Evolutionary conservation across 257 asterid genomes (phyloP).

Genomic region (Fraxinus quadrangulata): DNA sequence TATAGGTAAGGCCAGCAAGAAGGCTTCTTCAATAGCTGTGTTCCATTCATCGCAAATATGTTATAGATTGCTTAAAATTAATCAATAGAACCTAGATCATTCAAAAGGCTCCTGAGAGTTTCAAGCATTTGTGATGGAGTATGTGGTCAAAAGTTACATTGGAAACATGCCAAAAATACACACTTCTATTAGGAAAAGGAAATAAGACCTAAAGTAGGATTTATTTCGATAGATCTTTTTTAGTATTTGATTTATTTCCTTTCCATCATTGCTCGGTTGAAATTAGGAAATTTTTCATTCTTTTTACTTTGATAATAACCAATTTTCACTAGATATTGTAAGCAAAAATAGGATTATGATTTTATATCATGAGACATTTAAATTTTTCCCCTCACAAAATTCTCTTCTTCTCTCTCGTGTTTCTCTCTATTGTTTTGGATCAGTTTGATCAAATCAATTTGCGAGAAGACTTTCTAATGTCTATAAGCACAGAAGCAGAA

Average conservation of each 20-base stretch:
- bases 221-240: not conserved
- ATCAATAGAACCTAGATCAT: not conserved
- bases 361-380: not conserved
- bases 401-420: not conserved
- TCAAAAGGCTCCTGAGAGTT: conserved; percentile 1
- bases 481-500: not conserved
- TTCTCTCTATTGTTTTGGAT: not conserved
- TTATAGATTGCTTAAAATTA: not conserved
- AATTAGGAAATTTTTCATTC: not conserved
- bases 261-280: not conserved
- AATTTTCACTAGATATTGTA: not conserved
- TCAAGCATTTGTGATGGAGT: not conserved
- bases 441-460: conserved; percentile 4
- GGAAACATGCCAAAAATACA: not conserved
- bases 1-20: conserved; percentile 8
- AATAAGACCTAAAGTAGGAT: not conserved
- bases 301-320: not conserved
- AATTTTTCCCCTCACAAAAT: not conserved
- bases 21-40: conserved; percentile 4
- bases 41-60: not conserved
- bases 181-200: not conserved
- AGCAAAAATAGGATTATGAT: not conserved
- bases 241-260: not conserved
- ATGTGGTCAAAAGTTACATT: not conserved
- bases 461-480: not conserved